Percentiles rank a stretch among this genome's conserved stretches.
Evolutionary conservation across 2,329 filamentous ascomycete species (phyloP).

Genomic region (Trichoderma semiorbis): DNA sequence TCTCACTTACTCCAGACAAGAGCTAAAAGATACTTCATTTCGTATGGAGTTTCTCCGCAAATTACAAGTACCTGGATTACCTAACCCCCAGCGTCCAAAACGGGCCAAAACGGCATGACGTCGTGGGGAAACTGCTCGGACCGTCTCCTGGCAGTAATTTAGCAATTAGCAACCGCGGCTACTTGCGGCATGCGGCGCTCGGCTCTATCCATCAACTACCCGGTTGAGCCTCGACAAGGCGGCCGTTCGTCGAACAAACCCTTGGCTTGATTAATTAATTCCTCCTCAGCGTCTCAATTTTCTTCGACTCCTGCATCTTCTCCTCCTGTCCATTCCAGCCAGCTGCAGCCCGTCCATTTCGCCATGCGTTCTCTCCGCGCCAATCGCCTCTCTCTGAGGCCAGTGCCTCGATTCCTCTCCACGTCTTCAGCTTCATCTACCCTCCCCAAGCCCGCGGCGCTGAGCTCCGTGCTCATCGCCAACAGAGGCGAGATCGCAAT

Average conservation of each 20-base stretch:
- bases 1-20: too few species aligned
- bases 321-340: not conserved
- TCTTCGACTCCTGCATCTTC: not conserved
- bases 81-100: not conserved
- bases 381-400: conserved; percentile 46
- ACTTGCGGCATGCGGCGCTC: conserved; percentile 16
- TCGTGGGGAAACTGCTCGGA: not conserved
- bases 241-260: not conserved
- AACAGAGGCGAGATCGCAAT: conserved; percentile 97
- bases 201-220: conserved; percentile 1
- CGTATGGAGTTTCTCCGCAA: not conserved
- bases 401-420: conserved; percentile 38
- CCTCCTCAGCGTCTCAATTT: conserved; percentile 14
- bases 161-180: conserved; percentile 1
- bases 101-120: conserved; percentile 11
- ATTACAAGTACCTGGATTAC: not conserved
- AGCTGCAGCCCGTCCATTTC: conserved; percentile 15
- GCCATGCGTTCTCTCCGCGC: conserved; percentile 56
- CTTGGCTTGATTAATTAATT: conserved; percentile 4
- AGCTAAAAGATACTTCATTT: not conserved
- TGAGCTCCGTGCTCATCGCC: conserved; percentile 85
- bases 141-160: not conserved
- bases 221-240: conserved; percentile 1
- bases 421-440: conserved; percentile 29
- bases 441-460: conserved; percentile 43